phyloP scores from a whole-genome alignment of 73 alveolate genomes.

The Paramecium biaurelia region DNA sequence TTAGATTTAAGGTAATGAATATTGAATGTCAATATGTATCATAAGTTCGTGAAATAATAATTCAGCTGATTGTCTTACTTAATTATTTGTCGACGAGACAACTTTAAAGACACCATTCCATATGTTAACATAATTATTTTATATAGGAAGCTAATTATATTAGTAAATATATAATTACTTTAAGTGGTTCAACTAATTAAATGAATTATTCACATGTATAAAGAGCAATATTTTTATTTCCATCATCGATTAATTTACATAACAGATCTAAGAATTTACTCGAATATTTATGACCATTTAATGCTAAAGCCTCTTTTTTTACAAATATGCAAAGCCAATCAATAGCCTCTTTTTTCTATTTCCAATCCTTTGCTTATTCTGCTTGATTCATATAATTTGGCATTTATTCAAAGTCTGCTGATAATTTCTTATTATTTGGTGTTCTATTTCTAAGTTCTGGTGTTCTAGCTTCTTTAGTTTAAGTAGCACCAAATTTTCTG shows the following conservation, averaged over 20 bases:
- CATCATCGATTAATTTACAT: conserved; percentile 35
- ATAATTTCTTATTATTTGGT: not conserved
- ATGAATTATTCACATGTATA: conserved; percentile 37
- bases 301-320: not conserved
- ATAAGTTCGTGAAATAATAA: not conserved
- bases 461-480: not conserved
- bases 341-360: conserved; percentile 39
- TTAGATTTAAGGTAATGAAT: conserved; percentile 3
- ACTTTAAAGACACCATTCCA: conserved; percentile 31
- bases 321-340: conserved; percentile 30
- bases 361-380: conserved; percentile 55
- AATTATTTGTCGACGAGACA: not conserved
- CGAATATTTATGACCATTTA: conserved; percentile 46
- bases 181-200: conserved; percentile 31
- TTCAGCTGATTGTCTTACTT: conserved; percentile 30
- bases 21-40: not conserved
- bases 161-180: not conserved
- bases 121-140: not conserved
- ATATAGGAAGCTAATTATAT: not conserved
- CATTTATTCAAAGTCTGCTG: conserved; percentile 52
- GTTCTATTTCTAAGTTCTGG: conserved; percentile 30
- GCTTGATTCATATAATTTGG: conserved; percentile 19
- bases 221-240: conserved; percentile 41
- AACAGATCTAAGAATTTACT: conserved; percentile 42
- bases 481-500: not conserved